Evolutionary conservation across 345 rosid genomes (phyloP), one percentile per base, ranked within the genome.

Genomic region (Melaleuca quinquenervia): DNA sequence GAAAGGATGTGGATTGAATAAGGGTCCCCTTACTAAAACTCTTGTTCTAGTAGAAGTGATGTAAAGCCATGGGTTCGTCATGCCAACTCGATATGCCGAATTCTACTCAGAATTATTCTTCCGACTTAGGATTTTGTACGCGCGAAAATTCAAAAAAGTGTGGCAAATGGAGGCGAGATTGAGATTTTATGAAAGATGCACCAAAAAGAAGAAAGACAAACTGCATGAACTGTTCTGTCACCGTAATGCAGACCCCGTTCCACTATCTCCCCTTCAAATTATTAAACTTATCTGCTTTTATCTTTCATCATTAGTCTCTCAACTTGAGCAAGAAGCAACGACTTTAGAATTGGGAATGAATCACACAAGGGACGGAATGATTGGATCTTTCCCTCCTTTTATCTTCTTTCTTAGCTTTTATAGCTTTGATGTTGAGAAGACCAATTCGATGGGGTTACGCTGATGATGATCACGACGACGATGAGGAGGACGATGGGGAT

Each of bases 391-490:
- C 62, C 29, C 50, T 52, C 22, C 11, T 36, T 49, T 12, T 70
- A n/a, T 82, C 55, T 15, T 50, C 52, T 78, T 62, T 49, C 84
- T 84, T 21, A 41, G 80, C 76, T 82, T 82, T 48, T 49, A 13
- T 10, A 24, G 16, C 82, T 54, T 90, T 86, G 88, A 75, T 84
- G 83, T 26, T 87, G 89, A 89, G 92, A 90, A 89, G 89, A 89
- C 82, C 86, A 78, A 87, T 60, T 51, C 83, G 48, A 32, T 16
- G 87, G 84, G 14, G 87, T 27, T 54, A 50, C 55, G 89, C 84
- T 70, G 78, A 70, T 18, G 78, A 64, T 6, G 64, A 58, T 58
- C 45, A 32, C n/a, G 70, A 58, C n/a, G 70, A 32, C 16, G 70
- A 58, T 12, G 76, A 41, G 3, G 41, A 41, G 3, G 41, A 41